A percentile compares a stretch with the other conserved stretches of the same genome.
phyloP scores from a whole-genome alignment of 1,139 yeast species.

The Hyphopichia fennica region DNA sequence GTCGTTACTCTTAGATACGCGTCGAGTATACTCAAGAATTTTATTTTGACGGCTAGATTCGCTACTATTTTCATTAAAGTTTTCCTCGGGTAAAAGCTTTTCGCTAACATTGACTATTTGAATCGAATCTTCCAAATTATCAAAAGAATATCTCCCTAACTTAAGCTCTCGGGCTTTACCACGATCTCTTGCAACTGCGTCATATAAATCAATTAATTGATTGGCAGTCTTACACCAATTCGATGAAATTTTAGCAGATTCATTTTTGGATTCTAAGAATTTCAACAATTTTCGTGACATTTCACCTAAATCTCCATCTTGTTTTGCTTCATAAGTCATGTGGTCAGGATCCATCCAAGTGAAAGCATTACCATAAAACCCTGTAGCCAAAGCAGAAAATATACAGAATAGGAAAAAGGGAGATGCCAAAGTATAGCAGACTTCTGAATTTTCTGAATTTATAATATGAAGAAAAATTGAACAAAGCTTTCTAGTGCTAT shows the following conservation, averaged over 20 bases:
- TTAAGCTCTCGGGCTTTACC: slow-evolving; percentile 5
- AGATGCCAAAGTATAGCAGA: slow-evolving; percentile 1
- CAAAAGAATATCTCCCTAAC: slow-evolving; percentile 5
- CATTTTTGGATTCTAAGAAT: slow-evolving; percentile 1
- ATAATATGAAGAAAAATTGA: slow-evolving; percentile 1
- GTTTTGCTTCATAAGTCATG: neutral
- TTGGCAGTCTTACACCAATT: slow-evolving; percentile 5
- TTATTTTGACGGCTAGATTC: neutral
- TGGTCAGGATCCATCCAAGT: slow-evolving; percentile 7
- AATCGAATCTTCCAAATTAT: slow-evolving; percentile 5
- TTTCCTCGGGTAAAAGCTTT: slow-evolving; percentile 1
- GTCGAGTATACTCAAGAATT: neutral
- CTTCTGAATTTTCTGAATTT: neutral
- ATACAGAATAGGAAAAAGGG: slow-evolving; percentile 6
- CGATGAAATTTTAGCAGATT: slow-evolving; percentile 1
- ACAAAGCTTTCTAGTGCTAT: slow-evolving; percentile 2
- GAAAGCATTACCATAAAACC: slow-evolving; percentile 6
- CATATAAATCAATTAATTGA: slow-evolving; percentile 5
- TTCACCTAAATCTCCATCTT: slow-evolving; percentile 2
- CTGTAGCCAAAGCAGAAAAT: slow-evolving; percentile 5
- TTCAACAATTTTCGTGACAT: slow-evolving; percentile 1
- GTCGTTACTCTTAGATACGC: neutral
- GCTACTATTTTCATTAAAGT: neutral
- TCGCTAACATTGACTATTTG: slow-evolving; percentile 3
- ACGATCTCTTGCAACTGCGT: slow-evolving; percentile 5